phyloP scores from a whole-genome alignment of 108 stramenopile species.

The Cyclotella distinguenda region DNA sequence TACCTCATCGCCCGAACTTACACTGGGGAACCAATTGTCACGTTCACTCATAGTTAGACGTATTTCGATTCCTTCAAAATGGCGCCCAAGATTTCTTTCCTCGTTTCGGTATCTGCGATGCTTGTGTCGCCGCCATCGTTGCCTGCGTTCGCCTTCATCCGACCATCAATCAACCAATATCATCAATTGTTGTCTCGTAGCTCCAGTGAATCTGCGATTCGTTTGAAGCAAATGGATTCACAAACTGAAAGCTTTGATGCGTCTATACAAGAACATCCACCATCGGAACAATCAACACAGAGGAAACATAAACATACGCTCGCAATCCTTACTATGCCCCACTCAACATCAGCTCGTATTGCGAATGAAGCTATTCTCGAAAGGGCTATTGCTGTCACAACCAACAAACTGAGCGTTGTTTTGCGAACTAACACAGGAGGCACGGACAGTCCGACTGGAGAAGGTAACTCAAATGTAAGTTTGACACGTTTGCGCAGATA shows the following conservation, averaged over 20 bases:
- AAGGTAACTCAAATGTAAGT: constrained; percentile 42
- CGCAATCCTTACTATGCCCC: constrained; percentile 82
- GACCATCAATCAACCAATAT: too few relatives aligned
- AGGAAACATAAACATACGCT: constrained; percentile 62
- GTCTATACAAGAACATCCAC: background rate
- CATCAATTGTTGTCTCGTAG: too few relatives aligned
- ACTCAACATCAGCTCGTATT: constrained; percentile 74
- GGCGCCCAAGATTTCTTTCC: too few relatives aligned
- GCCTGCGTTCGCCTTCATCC: too few relatives aligned
- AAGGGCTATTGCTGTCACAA: constrained; percentile 58
- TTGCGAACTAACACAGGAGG: constrained; percentile 55
- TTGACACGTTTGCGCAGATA: constrained; percentile 71
- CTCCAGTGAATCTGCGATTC: too few relatives aligned
- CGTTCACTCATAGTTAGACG: too few relatives aligned
- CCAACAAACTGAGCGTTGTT: constrained; percentile 64
- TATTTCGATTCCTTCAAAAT: too few relatives aligned
- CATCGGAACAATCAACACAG: background rate
- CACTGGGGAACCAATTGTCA: too few relatives aligned
- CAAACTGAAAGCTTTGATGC: background rate
- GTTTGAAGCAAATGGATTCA: background rate
- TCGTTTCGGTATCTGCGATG: too few relatives aligned
- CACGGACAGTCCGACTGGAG: constrained; percentile 19
- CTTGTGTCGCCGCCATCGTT: too few relatives aligned
- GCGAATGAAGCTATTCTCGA: constrained; percentile 88
- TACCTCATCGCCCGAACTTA: too few relatives aligned